These are phyloP conservation scores for Aspergillus taichungensis DNA, from an alignment of 495 filamentous ascomycete genomes.

Conservation along the genomic window DNA sequence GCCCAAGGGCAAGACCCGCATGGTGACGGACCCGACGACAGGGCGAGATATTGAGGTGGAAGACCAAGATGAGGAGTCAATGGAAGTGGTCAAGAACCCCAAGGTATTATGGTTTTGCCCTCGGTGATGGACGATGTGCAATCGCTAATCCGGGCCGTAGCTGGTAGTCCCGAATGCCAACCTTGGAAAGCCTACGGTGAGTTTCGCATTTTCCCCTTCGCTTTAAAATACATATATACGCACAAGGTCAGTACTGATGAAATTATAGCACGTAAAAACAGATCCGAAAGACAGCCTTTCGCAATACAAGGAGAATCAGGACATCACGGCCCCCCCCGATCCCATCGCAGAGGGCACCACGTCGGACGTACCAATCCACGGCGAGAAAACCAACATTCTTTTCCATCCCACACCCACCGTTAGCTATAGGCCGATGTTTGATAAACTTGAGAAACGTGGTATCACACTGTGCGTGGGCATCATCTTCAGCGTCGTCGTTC, in stretches of 20 bases:
- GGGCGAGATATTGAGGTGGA: slow-evolving; percentile 81
- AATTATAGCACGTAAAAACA: slow-evolving; percentile 47
- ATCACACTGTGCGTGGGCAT: slow-evolving; percentile 58
- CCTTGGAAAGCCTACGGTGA: slow-evolving; percentile 59
- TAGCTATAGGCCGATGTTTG: slow-evolving; percentile 79
- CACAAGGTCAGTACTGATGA: slow-evolving; percentile 16
- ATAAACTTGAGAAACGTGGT: slow-evolving; percentile 60
- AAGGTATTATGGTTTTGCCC: slow-evolving; percentile 35
- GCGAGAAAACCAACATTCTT: slow-evolving; percentile 91
- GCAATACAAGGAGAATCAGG: slow-evolving; percentile 77
- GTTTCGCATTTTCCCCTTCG: slow-evolving; percentile 5
- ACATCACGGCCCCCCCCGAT: slow-evolving; percentile 85
- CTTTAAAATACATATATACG: not conserved
- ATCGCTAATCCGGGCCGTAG: slow-evolving; percentile 26
- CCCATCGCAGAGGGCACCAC: slow-evolving; percentile 71
- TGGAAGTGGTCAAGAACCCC: slow-evolving; percentile 63
- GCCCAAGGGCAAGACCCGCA: slow-evolving; percentile 48
- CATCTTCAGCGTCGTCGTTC: slow-evolving; percentile 59
- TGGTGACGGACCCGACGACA: slow-evolving; percentile 79
- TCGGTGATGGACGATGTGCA: not conserved
- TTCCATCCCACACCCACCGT: slow-evolving; percentile 90
- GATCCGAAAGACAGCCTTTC: slow-evolving; percentile 51
- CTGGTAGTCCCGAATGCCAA: slow-evolving; percentile 88
- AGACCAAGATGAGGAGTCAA: slow-evolving; percentile 61
- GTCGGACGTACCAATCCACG: slow-evolving; percentile 88